Percentiles rank a stretch among this genome's conserved stretches.
phyloP scores from a whole-genome alignment of 495 filamentous ascomycete species.

The Extremus antarcticus region DNA sequence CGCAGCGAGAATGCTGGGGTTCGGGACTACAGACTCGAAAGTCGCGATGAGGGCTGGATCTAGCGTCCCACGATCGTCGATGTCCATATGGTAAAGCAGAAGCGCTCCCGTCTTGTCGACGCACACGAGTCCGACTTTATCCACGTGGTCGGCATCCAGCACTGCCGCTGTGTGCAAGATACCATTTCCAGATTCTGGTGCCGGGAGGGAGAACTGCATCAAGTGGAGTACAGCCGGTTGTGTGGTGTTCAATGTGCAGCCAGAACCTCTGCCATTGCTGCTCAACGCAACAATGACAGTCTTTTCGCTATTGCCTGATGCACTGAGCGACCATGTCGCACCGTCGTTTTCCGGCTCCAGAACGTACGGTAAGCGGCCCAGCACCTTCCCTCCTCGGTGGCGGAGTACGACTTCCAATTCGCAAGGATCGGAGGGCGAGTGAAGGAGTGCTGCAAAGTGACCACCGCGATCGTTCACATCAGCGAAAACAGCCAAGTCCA shows the following conservation, averaged over 20 bases:
- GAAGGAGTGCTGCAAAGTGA: background rate
- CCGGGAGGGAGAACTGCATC: background rate
- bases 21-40: background rate
- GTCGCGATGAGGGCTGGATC: background rate
- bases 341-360: background rate
- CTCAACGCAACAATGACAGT: background rate
- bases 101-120: background rate
- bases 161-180: background rate
- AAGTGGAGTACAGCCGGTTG: background rate
- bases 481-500: background rate
- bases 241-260: background rate
- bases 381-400: background rate
- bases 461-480: background rate
- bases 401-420: background rate
- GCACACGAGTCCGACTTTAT: background rate
- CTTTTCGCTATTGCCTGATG: background rate
- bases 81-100: background rate
- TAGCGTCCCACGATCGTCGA: background rate
- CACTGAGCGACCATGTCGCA: background rate
- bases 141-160: background rate
- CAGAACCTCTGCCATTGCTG: background rate
- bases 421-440: background rate
- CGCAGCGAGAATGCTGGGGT: constrained; percentile 1
- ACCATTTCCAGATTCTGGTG: background rate
- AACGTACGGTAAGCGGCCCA: background rate